Evolutionary conservation across 179 eudicot species (phyloP), one percentile per base, ranked within the genome.

Genomic region (Amaranthus tricolor): DNA sequence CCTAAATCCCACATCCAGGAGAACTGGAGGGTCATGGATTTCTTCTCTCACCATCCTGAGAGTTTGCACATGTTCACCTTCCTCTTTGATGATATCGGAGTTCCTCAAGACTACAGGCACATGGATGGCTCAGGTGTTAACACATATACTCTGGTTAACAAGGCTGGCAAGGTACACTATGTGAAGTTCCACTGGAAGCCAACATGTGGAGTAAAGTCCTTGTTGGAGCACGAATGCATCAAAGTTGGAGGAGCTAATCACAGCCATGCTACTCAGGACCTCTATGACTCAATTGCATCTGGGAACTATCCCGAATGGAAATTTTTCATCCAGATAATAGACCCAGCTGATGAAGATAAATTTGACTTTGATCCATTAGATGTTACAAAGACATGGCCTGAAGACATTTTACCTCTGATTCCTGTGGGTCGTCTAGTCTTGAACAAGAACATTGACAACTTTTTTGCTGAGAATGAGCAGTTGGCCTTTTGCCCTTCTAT

Each of bases 121-220:
- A 85, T 85, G 88, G 88, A 85, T 62, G 88, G 88, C 5, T 80
- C 84, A 7, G 85, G 88, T 73, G 88, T 85, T 50, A 80, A 85
- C 76, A 82, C 88, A 45, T 82, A 80, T 43, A 85, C 83, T 68
- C 76, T 85, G 49, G 66, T 82, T 58, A 85, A 80, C 82, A 85
- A 80, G 80, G 79, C 83, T 47, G 88, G 88, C 47, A 85, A 85
- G 73, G 82, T 63, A 69, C 51, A 80, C 63, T 85, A 80, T 62
- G 88, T 85, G 65, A 85, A 85, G 80, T 85, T 85, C 61, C 88
- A 85, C 71, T 85, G 87, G 87, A 85, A 77, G 52, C 85, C 88
- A 70, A 85, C 88, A 12, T 85, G 88, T 73, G 88, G 88, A 54
- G 88, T 85, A 24, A 85, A 85, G 66, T 63, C 68, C 50, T 68